A percentile compares a stretch with the other conserved stretches of the same genome.
Evolutionary conservation across 2,329 filamentous ascomycete species (phyloP).

Genomic region (Cladosporium sp.): DNA sequence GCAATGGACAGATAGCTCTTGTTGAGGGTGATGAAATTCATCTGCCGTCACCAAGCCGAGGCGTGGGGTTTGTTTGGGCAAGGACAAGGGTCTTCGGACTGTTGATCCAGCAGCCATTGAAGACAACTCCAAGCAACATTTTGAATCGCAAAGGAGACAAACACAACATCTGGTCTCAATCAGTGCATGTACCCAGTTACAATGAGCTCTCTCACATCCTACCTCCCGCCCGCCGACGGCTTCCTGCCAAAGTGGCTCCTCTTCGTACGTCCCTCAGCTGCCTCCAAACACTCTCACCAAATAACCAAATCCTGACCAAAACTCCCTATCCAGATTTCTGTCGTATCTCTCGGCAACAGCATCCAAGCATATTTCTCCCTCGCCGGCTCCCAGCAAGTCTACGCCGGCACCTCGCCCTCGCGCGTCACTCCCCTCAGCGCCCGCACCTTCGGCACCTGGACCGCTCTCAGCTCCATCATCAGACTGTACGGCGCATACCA

Average conservation of each 20-base stretch:
- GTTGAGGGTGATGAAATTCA: conserved; percentile 3
- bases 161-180: background rate
- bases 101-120: background rate
- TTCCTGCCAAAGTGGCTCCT: conserved; percentile 66
- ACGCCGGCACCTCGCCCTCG: conserved; percentile 62
- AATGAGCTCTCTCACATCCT: conserved; percentile 33
- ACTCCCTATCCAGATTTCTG: conserved; percentile 62
- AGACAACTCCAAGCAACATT: background rate
- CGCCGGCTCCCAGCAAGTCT: conserved; percentile 82
- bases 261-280: conserved; percentile 50
- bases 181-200: background rate
- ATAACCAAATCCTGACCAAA: conserved; percentile 20
- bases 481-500: conserved; percentile 83
- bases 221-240: conserved; percentile 50
- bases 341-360: conserved; percentile 80
- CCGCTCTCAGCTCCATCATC: conserved; percentile 72
- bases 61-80: background rate
- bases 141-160: background rate
- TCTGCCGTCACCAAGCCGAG: background rate
- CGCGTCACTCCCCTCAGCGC: conserved; percentile 71
- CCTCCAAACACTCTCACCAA: conserved; percentile 19
- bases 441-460: conserved; percentile 86
- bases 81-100: background rate
- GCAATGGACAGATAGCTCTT: background rate
- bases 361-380: conserved; percentile 80